These are phyloP conservation scores for Plasmodium gaboni DNA, from an alignment of 169 alveolate genomes.

Conservation along the genomic window DNA sequence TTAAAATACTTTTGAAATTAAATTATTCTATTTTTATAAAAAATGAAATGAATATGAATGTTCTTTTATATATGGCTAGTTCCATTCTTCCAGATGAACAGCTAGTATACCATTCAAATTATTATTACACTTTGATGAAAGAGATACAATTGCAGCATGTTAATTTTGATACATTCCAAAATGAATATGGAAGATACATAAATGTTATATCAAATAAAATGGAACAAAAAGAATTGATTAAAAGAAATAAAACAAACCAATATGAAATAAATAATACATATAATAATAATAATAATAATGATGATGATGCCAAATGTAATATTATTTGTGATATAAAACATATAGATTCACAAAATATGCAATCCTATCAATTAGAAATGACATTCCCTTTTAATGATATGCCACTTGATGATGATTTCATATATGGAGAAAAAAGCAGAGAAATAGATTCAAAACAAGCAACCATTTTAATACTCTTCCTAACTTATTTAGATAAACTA, in stretches of 20 bases:
- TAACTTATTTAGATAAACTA: conserved; percentile 17
- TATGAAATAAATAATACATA: not conserved
- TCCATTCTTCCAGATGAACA: conserved; percentile 50
- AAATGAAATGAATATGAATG: conserved; percentile 61
- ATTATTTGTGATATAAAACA: not conserved
- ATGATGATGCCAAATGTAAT: not conserved
- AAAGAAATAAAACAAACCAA: not conserved
- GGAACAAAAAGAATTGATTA: not conserved
- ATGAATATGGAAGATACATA: not conserved
- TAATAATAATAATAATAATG: not conserved
- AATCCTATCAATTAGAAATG: conserved; percentile 4
- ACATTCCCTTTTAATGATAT: conserved; percentile 34
- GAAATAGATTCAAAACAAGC: conserved; percentile 23
- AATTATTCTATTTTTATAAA: conserved; percentile 33
- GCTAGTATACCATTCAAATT: conserved; percentile 12
- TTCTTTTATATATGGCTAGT: conserved; percentile 66
- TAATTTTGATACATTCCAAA: conserved; percentile 9
- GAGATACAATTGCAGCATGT: conserved; percentile 36
- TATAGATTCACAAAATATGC: not conserved
- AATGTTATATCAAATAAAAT: not conserved
- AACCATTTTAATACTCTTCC: conserved; percentile 30
- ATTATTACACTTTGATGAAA: conserved; percentile 33
- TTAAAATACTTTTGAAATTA: conserved; percentile 71
- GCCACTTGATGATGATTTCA: conserved; percentile 41
- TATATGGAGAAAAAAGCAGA: conserved; percentile 39